Evolutionary conservation across 768 basidiomycete genomes (phyloP), one percentile per base, ranked within the genome.

Genomic region (Amanita fuliginea): DNA sequence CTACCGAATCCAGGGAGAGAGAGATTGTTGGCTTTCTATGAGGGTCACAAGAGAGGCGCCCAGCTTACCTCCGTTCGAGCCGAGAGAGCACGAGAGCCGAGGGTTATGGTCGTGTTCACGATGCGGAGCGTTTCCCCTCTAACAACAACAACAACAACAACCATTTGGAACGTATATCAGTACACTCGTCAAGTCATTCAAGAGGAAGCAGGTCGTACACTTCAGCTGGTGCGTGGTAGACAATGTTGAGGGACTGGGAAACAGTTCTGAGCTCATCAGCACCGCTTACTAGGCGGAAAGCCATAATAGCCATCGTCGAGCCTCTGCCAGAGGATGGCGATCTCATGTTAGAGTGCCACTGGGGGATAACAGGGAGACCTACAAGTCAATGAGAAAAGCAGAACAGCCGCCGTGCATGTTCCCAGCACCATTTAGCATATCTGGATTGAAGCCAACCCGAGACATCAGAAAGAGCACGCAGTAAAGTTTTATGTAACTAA

Each of bases 141-240:
- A 14, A 3, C 4, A 32, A 24, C 5, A 5, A 24, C 2, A 16
- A 51, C 48, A 37, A n/a, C n/a, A n/a, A n/a, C n/a, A n/a, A n/a
- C n/a, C n/a, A n/a, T n/a, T n/a, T n/a, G n/a, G n/a, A 44, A 42
- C 14, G 42, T 14, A 37, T 28, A 10, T 1, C 6, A 37, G 10
- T 21, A 6, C 16, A 24, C 21, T 5, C 16, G 21, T 10, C 10
- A 42, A 16, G 30, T 6, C 16, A 54, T 11, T 30, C 30, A 19
- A 49, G 46, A 28, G 13, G 32, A 14, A 24, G 7, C 5, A 57
- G 70, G 55, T 57, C 11, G 13, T 32, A 78, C 78, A 67, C 22
- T 8, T 54, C 53, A 18, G 77, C 78, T n/a, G 78, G 78, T 44
- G 78, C 73, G 49, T 80, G 78, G 49, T 75, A 80, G 16, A 75